Evolutionary conservation across 352 stramenopile genomes (phyloP), one percentile per base, ranked within the genome.

Genomic region (Nothophytophthora sp.): DNA sequence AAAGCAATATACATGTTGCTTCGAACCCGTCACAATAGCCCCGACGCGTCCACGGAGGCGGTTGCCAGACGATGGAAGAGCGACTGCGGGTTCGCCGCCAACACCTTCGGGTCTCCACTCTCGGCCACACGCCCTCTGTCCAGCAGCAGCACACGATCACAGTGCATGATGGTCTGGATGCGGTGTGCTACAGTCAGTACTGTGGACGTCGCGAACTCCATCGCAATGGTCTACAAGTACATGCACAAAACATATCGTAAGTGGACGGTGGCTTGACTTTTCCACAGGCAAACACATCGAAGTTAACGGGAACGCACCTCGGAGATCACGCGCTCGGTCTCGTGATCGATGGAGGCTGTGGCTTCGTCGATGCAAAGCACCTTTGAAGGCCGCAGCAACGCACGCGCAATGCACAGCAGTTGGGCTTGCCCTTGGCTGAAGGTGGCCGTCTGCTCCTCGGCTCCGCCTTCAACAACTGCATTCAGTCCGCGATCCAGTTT

Each of bases 111-210:
- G 5, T 66, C 19, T 2, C 80, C 83, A 33, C 30, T 68, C 55
- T 93, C 85, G 9, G 67, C 72, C 5, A 93, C 47, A 0, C 39
- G 38, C 0, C 85, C 82, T 16, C 74, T 49, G 11, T 90, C 81
- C 10, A 95, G 65, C 4, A 95, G 33, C 5, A 93, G 40, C 2
- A 95, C 81, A 16, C 76, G 76, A 52, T 99, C 93, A 55, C 90
- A 98, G 35, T 97, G 76, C 63, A 98, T 86, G 50, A 99, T 98
- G 1, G 95, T 99, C 47, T 98, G 81, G 2, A 99, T 73, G 12
- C 97, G 81, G 71, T 99, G 97, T 12, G 98, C 97, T 30, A 99
- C 98, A 0, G 96, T 99, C 7, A 99, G 62, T 11, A 99, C 84
- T 4, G 98, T 99, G 2, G 90, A 92, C 10, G 81, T 71, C 6